Conservation (phyloP, 2,329 filamentous ascomycete genomes). For the Penicillium sp. region DNA sequence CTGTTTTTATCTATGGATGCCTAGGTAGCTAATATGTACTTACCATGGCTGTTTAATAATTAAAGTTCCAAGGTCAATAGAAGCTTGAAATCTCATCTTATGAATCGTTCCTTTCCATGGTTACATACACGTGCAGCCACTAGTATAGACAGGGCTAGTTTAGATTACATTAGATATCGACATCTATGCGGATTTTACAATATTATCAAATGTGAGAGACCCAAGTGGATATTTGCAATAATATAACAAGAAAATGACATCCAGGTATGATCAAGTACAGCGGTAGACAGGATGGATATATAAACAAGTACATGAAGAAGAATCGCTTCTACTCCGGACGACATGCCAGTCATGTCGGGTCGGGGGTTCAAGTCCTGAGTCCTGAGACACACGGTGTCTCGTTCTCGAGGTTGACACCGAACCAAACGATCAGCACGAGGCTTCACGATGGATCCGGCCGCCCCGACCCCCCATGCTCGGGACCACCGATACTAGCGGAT, state of each 20-base stretch:
- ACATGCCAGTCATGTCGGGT: not conserved
- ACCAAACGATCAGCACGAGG: not conserved
- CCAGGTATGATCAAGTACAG: slow-evolving; percentile 4
- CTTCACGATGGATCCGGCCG: not conserved
- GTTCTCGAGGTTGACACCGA: not conserved
- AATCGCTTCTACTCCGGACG: slow-evolving; percentile 9
- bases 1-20: too few species aligned
- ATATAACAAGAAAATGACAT: not conserved
- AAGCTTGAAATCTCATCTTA: not conserved
- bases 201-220: not conserved
- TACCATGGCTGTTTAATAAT: too few species aligned
- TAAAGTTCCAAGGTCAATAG: not conserved
- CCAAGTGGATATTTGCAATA: not conserved
- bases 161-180: not conserved
- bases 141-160: not conserved
- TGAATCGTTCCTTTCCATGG: not conserved
- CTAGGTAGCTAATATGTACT: too few species aligned
- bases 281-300: slow-evolving; percentile 2
- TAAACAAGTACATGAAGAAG: slow-evolving; percentile 3
- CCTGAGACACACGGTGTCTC: not conserved
- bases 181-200: not conserved
- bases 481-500: not conserved
- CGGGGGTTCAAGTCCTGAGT: not conserved
- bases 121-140: not conserved
- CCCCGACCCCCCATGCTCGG: not conserved